Evolutionary conservation across 2,329 filamentous ascomycete genomes (phyloP), one percentile per base, ranked within the genome.

Genomic region (Fonsecaea nubica): DNA sequence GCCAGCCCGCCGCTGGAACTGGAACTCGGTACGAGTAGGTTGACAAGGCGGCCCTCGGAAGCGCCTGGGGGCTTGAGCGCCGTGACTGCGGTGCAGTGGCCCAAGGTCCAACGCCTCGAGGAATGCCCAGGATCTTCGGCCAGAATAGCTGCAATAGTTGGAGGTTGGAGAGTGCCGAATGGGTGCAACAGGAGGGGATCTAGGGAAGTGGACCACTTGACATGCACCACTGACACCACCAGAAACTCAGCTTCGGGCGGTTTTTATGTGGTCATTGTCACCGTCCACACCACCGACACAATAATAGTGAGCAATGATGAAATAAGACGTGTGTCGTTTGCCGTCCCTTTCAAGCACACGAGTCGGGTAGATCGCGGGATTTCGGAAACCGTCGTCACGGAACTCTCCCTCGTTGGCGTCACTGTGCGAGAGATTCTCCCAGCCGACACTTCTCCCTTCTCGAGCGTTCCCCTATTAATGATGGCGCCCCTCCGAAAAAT

Each of bases 111-210:
- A 50, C 25, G 45, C 45, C 7, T 50, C 18, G 18, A 50, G 7
- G 12, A 50, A 6, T 59, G 57, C 57, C 57, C 57, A 50, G 45
- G n/a, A 25, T 25, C 3, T 18, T 59, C 57, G 57, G 57, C 25
- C 25, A 25, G 35, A 59, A 50, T 50, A 50, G 9, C 25, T 25
- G 25, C 25, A 25, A 25, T 59, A 45, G 33, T 10, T 30, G 36
- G 38, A 50, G 45, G 18, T 12, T 10, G 45, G 58, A 30, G 21
- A 8, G 13, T 12, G 15, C 10, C 18, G 12, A 55, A 35, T 55
- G 45, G 45, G 45, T 4, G 18, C 45, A 50, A 50, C 45, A 50
- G 18, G 45, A 36, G 52, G 52, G 52, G 33, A 55, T 21, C 52
- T n/a, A 55, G 52, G 52, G 30, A 36, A 55, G 52, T 55, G 33